Percentiles rank a stretch among this genome's conserved stretches.
These are phyloP conservation scores for Saccharomycopsis vini DNA, from an alignment of 805 yeast species.

Conservation along the genomic window DNA sequence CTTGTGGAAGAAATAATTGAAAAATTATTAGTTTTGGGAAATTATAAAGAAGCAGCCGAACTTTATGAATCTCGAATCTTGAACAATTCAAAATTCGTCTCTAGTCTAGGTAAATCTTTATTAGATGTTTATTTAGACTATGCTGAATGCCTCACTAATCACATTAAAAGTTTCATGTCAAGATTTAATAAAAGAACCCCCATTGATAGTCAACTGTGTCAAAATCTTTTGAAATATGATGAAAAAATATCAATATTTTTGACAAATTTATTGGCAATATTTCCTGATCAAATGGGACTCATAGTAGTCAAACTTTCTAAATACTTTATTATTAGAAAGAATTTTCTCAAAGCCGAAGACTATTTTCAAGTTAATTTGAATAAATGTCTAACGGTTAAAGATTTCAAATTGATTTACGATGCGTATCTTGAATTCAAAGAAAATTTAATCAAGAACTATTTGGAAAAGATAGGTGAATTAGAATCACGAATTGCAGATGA, in stretches of 20 bases:
- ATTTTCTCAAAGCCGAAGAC: slow-evolving; percentile 31
- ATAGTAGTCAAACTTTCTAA: slow-evolving; percentile 40
- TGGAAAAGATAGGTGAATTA: slow-evolving; percentile 13
- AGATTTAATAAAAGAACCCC: slow-evolving; percentile 4
- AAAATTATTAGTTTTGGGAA: slow-evolving; percentile 28
- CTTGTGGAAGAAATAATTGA: slow-evolving; percentile 28
- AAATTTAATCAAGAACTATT: slow-evolving; percentile 19
- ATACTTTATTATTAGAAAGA: slow-evolving; percentile 35
- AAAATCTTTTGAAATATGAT: slow-evolving; percentile 19
- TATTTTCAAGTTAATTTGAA: slow-evolving; percentile 41
- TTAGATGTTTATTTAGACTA: slow-evolving; percentile 41
- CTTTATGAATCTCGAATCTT: slow-evolving; percentile 29
- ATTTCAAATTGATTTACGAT: slow-evolving; percentile 59
- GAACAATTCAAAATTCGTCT: slow-evolving; percentile 28
- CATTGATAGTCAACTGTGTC: slow-evolving; percentile 9
- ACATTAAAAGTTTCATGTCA: slow-evolving; percentile 18
- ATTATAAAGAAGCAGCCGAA: slow-evolving; percentile 24
- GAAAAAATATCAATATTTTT: slow-evolving; percentile 30
- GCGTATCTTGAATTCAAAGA: slow-evolving; percentile 56
- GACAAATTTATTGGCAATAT: slow-evolving; percentile 30
- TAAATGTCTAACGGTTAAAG: slow-evolving; percentile 42
- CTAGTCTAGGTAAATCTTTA: slow-evolving; percentile 33
- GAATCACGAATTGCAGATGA: slow-evolving; percentile 8
- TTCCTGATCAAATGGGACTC: slow-evolving; percentile 51
- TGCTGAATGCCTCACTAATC: slow-evolving; percentile 32